Conservation (phyloP, 371 early-diverging fungal species). For the Blyttiomyces sp. region DNA sequence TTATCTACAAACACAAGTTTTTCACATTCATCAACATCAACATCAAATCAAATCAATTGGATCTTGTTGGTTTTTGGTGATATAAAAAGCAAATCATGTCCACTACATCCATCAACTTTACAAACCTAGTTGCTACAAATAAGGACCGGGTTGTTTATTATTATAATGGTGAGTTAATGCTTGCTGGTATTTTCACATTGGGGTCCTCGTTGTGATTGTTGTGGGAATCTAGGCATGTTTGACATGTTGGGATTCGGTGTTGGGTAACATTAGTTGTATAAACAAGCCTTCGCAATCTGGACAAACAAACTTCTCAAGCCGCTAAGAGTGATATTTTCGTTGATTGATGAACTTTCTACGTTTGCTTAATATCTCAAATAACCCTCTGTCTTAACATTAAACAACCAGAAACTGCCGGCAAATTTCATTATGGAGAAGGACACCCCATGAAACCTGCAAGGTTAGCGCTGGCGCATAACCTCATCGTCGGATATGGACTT, state of each 20-base stretch:
- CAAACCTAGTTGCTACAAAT: constrained; percentile 7
- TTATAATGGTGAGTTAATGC: constrained; percentile 4
- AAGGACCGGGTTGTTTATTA: constrained; percentile 9
- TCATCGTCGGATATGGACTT: constrained; percentile 94
- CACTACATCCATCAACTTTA: neutral
- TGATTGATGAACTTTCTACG: neutral
- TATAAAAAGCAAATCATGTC: too few species aligned
- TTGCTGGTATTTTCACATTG: neutral
- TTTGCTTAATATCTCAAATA: too few species aligned
- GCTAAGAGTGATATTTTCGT: neutral
- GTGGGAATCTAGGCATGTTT: too few species aligned
- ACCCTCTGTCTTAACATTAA: neutral
- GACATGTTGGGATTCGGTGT: too few species aligned
- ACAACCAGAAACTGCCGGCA: constrained; percentile 20
- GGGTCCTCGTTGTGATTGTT: neutral
- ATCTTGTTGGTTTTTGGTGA: too few species aligned
- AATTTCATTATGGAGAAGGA: constrained; percentile 80
- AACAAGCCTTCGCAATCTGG: neutral
- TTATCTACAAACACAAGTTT: too few species aligned
- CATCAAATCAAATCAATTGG: too few species aligned
- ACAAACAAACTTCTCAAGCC: neutral
- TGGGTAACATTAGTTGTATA: neutral
- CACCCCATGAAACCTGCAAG: constrained; percentile 99
- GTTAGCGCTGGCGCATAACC: constrained; percentile 95
- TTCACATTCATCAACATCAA: too few species aligned